phyloP scores from a whole-genome alignment of 768 basidiomycete species.

The Rhodotorula kratochvilovae region DNA sequence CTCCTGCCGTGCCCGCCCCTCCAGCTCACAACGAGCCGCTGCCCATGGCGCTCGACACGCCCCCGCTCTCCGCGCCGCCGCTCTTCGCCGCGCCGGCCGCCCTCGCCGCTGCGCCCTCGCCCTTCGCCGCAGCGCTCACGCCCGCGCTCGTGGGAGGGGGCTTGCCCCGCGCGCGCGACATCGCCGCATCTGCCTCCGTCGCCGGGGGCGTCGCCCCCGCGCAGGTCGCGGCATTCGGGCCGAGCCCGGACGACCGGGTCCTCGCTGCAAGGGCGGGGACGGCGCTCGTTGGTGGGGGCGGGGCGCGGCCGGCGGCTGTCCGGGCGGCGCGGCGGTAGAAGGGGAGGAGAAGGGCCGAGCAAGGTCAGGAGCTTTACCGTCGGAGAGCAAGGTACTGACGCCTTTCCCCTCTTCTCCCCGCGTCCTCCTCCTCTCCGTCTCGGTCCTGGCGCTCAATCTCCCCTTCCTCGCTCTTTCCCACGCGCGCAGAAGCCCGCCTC shows the following conservation, averaged over 20 bases:
- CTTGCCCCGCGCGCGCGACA: background rate
- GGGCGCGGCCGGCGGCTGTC: background rate
- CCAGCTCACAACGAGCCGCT: background rate
- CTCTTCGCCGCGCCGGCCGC: constrained; percentile 3
- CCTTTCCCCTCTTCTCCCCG: background rate
- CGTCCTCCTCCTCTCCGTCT: constrained; percentile 23
- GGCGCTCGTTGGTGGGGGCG: constrained; percentile 18
- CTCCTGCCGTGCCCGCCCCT: background rate
- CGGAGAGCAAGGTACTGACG: constrained; percentile 5
- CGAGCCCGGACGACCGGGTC: constrained; percentile 88
- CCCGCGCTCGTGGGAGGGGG: constrained; percentile 2
- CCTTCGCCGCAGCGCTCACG: constrained; percentile 9
- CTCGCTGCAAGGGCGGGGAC: constrained; percentile 74
- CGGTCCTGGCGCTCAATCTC: constrained; percentile 38
- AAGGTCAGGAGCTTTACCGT: constrained; percentile 30
- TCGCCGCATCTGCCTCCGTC: constrained; percentile 46
- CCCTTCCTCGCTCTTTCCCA: constrained; percentile 21
- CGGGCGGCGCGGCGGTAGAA: background rate
- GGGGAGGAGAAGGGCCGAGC: background rate
- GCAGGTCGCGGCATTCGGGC: constrained; percentile 55
- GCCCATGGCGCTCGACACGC: background rate
- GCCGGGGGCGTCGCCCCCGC: constrained; percentile 50
- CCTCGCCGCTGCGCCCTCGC: constrained; percentile 2
- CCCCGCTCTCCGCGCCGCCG: background rate
- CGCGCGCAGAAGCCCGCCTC: constrained; percentile 17